These are phyloP conservation scores for Scenedesmus sp. DNA, from an alignment of 163 green algal genomes.

Conservation along the genomic window DNA sequence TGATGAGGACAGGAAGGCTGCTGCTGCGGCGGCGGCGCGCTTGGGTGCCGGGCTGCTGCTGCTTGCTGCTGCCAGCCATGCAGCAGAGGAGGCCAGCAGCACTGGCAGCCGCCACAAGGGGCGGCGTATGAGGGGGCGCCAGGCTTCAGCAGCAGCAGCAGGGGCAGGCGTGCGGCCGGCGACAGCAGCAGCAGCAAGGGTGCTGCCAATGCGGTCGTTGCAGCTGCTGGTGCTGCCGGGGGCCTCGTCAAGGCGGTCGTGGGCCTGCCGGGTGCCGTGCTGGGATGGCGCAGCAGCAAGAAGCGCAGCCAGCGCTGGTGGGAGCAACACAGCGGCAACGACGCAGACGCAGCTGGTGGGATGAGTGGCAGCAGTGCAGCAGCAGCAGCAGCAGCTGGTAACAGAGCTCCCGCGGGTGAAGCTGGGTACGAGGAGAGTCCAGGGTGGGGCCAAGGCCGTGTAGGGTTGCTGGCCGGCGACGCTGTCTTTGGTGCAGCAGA, in stretches of 20 bases:
- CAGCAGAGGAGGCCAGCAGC: slow-evolving; percentile 1
- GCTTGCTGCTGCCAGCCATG: neutral
- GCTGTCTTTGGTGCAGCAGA: neutral
- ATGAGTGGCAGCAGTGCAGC: slow-evolving; percentile 1
- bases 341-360: neutral
- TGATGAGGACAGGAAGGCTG: neutral
- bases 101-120: neutral
- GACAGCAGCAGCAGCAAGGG: neutral
- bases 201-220: neutral
- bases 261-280: neutral
- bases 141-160: neutral
- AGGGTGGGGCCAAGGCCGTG: neutral
- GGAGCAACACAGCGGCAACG: neutral
- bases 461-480: neutral
- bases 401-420: neutral
- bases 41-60: slow-evolving; percentile 28
- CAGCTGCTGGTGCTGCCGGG: neutral
- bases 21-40: neutral
- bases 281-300: neutral
- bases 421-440: neutral
- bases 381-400: slow-evolving; percentile 8
- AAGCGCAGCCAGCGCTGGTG: neutral
- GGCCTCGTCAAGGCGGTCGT: neutral
- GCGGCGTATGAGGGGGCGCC: neutral
- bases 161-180: neutral